Base-by-base conservation (phyloP, 2,329 filamentous ascomycete genomes). In the Lachnellula subtilissima region DNA sequence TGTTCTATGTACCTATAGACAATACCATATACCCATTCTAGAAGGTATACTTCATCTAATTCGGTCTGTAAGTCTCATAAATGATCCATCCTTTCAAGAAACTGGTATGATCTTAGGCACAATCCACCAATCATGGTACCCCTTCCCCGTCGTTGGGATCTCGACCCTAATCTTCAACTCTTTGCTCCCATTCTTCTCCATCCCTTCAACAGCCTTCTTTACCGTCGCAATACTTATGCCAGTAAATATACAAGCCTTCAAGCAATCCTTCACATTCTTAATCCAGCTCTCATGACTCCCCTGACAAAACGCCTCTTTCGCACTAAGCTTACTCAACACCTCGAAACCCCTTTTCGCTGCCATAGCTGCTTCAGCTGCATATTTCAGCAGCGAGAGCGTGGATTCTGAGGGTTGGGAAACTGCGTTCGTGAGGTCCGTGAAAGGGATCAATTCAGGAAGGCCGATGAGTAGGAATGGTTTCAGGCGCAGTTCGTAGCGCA, bases 201-300 rank as follows among this genome's bases (percentile, higher is more conserved):
- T 64, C 56, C 67, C 71, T 17, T 75, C 72, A 8, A 86, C 64
- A 2, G 78, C 79, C 69, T 84, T 87, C 65, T 79, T 80, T 48
- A 88, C 70, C 1, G 76, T 77, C 23, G 78, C 78, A 45, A 89
- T 78, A 0, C 85, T 82, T 60, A 91, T 80, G 5, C 83, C 83
- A 0, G 86, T 78, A 8, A 83, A 84, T 58, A 92, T 91, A 62
- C 84, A 87, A n/a, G 87, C 83, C 65, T 84, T 84, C 64, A 88
- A 76, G 9, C 79, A 80, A 58, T 81, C 78, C 69, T 83, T 86
- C 11, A 81, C 75, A 22, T 82, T 77, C 22, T 73, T 74, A 17
- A 79, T 68, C 86, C 87, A 91, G 54, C 82, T 78, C 11, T 79
- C 80, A 63, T 87, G 79, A 46, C 78, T 80, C 9, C 79, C 78